Evolutionary conservation across 257 asterid genomes (phyloP), one percentile per base, ranked within the genome.

Genomic region (Solanum clarkiae): DNA sequence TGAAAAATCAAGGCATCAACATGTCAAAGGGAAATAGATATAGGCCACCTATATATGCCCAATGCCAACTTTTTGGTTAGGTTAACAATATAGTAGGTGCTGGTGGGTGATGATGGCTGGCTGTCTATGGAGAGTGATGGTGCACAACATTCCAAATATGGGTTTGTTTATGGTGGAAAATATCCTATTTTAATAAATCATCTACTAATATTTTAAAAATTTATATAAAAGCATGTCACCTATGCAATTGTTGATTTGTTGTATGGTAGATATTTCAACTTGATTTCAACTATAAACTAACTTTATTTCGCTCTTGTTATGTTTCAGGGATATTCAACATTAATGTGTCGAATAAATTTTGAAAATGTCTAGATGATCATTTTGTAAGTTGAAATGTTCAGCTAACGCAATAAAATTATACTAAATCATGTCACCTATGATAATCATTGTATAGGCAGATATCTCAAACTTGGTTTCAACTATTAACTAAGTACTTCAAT

Each of bases 1-100:
- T 75, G 44, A 44, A 75, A 49, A 49, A 24, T 24, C 60, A 75
- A 74, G 42, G 81, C 44, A 75, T 74, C 24, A 22, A 75, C 59
- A 75, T 49, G 24, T 22, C 60, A 51, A 75, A 14, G 45, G 8
- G 62, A 75, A 49, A 40, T 40, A 44, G 20, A 2, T 10, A 42
- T 71, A 42, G 2, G 44, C 62, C 44, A 8, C 42, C 40, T 49
- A 15, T 32, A 32, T 32, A 32, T 53, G 17, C 4, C 18, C 14
- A 6, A n/a, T 47, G 20, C 59, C n/a, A 40, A 6, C n/a, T 24
- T 49, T 22, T 22, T 49, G 44, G 10, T 10, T 51, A 49, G 82
- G 62, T 75, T 14, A 75, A 49, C 62, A 75, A 32, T 24, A 9
- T 45, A 9, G 6, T 6, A 77, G 51, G 45, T 77, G 82, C 16